Evolutionary conservation across 176 grass and related monocot species (phyloP).

Genomic region (Puya raimondii): DNA sequence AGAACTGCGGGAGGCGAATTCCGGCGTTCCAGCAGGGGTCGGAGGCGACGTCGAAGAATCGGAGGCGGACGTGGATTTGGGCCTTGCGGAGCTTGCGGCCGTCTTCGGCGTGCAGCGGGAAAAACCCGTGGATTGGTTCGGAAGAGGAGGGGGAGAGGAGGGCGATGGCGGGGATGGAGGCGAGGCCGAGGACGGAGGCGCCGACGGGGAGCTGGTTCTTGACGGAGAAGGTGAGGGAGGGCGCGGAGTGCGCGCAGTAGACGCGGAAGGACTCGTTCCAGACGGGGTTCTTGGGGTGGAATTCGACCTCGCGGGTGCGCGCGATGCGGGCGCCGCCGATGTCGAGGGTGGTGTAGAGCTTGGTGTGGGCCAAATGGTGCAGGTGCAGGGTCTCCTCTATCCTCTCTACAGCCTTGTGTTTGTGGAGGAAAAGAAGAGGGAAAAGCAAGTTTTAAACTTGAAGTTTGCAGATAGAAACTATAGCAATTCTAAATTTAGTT

Average conservation of each 20-base stretch:
- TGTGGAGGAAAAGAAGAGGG: background rate
- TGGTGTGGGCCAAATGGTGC: constrained; percentile 30
- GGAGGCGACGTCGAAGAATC: constrained; percentile 20
- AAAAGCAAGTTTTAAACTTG: constrained; percentile 13
- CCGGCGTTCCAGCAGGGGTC: constrained; percentile 62
- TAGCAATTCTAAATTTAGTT: constrained; percentile 13
- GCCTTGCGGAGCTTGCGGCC: constrained; percentile 28
- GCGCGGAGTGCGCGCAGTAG: constrained; percentile 52
- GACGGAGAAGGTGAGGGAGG: constrained; percentile 39
- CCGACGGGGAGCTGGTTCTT: constrained; percentile 51
- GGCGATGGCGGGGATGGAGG: constrained; percentile 24
- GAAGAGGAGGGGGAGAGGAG: constrained; percentile 33
- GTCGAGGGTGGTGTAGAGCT: constrained; percentile 58
- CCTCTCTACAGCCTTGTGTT: constrained; percentile 42
- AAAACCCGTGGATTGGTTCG: constrained; percentile 27
- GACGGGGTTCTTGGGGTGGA: constrained; percentile 33
- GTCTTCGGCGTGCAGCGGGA: constrained; percentile 41
- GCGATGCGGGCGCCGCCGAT: constrained; percentile 61
- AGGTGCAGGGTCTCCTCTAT: constrained; percentile 39
- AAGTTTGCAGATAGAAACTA: background rate
- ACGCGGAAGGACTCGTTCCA: constrained; percentile 92
- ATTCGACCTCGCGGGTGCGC: constrained; percentile 58
- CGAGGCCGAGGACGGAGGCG: constrained; percentile 40
- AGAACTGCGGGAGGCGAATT: constrained; percentile 22
- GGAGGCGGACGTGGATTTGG: constrained; percentile 34